A percentile compares a stretch with the other conserved stretches of the same genome.
Evolutionary conservation across 2,329 filamentous ascomycete genomes (phyloP).

Genomic region (Hypoxylon sp.): DNA sequence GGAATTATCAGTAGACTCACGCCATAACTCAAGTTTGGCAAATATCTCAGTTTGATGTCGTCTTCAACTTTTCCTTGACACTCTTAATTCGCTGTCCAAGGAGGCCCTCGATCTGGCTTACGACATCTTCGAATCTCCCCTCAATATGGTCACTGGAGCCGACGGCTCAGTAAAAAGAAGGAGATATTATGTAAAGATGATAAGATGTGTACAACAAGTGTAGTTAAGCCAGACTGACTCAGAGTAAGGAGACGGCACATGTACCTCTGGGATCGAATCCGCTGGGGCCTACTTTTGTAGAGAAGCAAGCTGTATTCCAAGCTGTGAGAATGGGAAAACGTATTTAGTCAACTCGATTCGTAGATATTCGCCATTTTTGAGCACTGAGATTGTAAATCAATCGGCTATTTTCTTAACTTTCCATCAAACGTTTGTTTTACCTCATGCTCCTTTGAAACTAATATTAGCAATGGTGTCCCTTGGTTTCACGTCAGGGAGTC

Average conservation of each 20-base stretch:
- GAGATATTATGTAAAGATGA: too few relatives aligned
- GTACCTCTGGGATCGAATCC: too few relatives aligned
- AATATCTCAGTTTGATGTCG: too few relatives aligned
- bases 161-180: not conserved
- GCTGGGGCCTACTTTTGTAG: too few relatives aligned
- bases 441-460: slow-evolving; percentile 2
- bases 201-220: too few relatives aligned
- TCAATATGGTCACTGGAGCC: not conserved
- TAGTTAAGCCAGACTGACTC: too few relatives aligned
- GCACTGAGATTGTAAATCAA: slow-evolving; percentile 1
- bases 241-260: too few relatives aligned
- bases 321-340: too few relatives aligned
- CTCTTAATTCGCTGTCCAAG: not conserved
- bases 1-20: not conserved
- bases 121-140: not conserved
- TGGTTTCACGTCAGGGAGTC: not conserved
- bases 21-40: too few relatives aligned
- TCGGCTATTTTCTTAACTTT: not conserved
- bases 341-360: not conserved
- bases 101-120: slow-evolving; percentile 5
- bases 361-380: not conserved
- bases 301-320: too few relatives aligned
- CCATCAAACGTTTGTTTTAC: slow-evolving; percentile 5
- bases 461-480: too few relatives aligned
- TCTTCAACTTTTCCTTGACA: not conserved